A percentile compares a stretch with the other conserved stretches of the same genome.
Evolutionary conservation across 139 green algal species (phyloP).

Genomic region (Micractinium sp.): DNA sequence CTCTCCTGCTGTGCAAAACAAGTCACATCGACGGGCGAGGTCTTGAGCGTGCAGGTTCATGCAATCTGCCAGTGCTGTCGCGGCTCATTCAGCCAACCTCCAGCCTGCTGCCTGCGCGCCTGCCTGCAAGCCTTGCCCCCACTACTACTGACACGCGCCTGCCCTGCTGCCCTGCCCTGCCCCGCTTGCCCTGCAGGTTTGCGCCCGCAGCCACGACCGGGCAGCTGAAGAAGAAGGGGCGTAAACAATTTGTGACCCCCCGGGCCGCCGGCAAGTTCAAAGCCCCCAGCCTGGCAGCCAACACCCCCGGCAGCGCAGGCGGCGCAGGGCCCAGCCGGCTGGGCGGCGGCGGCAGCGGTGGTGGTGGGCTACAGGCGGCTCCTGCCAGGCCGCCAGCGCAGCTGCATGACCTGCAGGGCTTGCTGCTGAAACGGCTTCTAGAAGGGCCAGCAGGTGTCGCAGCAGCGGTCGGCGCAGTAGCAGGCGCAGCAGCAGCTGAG

Average conservation of each 20-base stretch:
- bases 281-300: not conserved
- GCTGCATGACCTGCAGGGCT: slow-evolving; percentile 30
- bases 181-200: not conserved
- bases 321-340: slow-evolving; percentile 11
- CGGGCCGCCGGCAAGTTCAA: slow-evolving; percentile 19
- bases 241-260: slow-evolving; percentile 8
- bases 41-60: too few relatives aligned
- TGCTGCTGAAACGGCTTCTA: slow-evolving; percentile 9
- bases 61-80: not conserved
- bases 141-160: not conserved
- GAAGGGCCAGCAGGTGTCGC: not conserved
- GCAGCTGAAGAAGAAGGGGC: not conserved
- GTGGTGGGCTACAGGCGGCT: not conserved
- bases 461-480: not conserved
- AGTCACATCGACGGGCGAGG: too few relatives aligned
- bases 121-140: not conserved
- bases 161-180: not conserved
- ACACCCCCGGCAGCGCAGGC: not conserved
- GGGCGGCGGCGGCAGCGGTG: not conserved
- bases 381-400: not conserved
- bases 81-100: too few relatives aligned
- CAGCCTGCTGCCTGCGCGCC: not conserved
- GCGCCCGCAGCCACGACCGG: slow-evolving; percentile 7
- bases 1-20: too few relatives aligned
- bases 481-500: not conserved